Conservation (phyloP, 108 stramenopile species). For the Pseudonitzschia delicatissima region DNA sequence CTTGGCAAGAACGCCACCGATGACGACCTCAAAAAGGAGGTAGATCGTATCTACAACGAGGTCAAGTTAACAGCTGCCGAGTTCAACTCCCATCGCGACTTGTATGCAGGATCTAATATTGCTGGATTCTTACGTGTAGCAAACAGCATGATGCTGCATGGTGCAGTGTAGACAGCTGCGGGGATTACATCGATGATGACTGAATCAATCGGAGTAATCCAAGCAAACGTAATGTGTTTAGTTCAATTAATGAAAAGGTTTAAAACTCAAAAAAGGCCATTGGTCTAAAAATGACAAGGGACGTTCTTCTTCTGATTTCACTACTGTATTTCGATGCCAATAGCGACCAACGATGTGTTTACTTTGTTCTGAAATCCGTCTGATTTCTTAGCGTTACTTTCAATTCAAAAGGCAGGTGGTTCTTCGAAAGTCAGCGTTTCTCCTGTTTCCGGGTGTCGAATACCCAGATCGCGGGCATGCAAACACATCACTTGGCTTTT, state of each 20-base stretch:
- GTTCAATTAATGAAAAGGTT: no score
- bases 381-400: no score
- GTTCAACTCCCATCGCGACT: slow-evolving; percentile 93
- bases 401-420: slow-evolving; percentile 49
- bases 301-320: no score
- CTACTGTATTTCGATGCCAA: no score
- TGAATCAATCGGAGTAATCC: no score
- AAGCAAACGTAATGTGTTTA: no score
- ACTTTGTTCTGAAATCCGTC: no score
- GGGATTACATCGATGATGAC: not conserved
- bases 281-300: no score
- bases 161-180: slow-evolving; percentile 73
- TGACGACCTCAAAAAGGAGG: slow-evolving; percentile 67
- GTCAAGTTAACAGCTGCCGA: slow-evolving; percentile 91
- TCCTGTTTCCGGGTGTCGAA: slow-evolving; percentile 68
- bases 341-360: no score
- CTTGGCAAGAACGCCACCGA: slow-evolving; percentile 72
- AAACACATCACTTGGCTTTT: slow-evolving; percentile 58
- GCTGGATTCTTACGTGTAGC: slow-evolving; percentile 95
- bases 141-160: slow-evolving; percentile 92
- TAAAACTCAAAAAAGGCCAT: no score
- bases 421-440: slow-evolving; percentile 45
- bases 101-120: slow-evolving; percentile 88
- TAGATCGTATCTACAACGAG: slow-evolving; percentile 75
- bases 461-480: slow-evolving; percentile 55